A percentile compares a stretch with the other conserved stretches of the same genome.
These are phyloP conservation scores for Pichia sp. DNA, from an alignment of 1,139 yeast genomes.

Conservation along the genomic window DNA sequence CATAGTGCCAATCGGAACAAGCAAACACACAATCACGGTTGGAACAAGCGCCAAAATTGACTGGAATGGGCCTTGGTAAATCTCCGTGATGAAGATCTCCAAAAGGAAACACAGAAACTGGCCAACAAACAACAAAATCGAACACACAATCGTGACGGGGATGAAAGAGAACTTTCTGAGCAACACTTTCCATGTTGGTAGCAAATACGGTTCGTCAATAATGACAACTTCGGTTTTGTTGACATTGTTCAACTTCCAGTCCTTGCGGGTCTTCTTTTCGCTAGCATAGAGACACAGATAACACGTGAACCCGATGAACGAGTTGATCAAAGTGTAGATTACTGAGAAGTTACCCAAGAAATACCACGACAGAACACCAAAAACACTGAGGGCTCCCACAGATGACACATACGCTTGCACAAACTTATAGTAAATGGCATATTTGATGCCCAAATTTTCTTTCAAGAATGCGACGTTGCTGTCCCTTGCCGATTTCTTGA, in stretches of 20 bases:
- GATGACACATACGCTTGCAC: slow-evolving; percentile 53
- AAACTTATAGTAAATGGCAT: slow-evolving; percentile 72
- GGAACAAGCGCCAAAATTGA: slow-evolving; percentile 59
- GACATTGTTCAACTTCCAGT: slow-evolving; percentile 61
- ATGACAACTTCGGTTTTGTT: slow-evolving; percentile 33
- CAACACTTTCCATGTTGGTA: slow-evolving; percentile 35
- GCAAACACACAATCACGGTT: slow-evolving; percentile 56
- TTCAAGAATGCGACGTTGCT: slow-evolving; percentile 26
- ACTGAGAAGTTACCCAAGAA: slow-evolving; percentile 49
- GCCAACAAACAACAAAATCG: slow-evolving; percentile 45
- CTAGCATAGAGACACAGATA: slow-evolving; percentile 29
- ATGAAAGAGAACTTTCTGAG: slow-evolving; percentile 52
- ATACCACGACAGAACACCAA: slow-evolving; percentile 52
- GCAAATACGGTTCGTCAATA: slow-evolving; percentile 15
- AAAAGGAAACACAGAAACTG: slow-evolving; percentile 67
- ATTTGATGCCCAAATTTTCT: slow-evolving; percentile 23
- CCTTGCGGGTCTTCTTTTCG: slow-evolving; percentile 19
- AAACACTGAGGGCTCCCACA: slow-evolving; percentile 39
- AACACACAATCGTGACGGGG: slow-evolving; percentile 62
- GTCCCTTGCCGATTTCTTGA: slow-evolving; percentile 18
- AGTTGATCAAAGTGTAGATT: slow-evolving; percentile 43
- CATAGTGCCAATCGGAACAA: slow-evolving; percentile 62
- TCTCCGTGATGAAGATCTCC: slow-evolving; percentile 76
- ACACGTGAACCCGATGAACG: slow-evolving; percentile 55
- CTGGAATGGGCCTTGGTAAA: slow-evolving; percentile 80